These are phyloP conservation scores for Dactylellina cionopaga DNA, from an alignment of 2,329 filamentous ascomycete genomes.

Conservation along the genomic window DNA sequence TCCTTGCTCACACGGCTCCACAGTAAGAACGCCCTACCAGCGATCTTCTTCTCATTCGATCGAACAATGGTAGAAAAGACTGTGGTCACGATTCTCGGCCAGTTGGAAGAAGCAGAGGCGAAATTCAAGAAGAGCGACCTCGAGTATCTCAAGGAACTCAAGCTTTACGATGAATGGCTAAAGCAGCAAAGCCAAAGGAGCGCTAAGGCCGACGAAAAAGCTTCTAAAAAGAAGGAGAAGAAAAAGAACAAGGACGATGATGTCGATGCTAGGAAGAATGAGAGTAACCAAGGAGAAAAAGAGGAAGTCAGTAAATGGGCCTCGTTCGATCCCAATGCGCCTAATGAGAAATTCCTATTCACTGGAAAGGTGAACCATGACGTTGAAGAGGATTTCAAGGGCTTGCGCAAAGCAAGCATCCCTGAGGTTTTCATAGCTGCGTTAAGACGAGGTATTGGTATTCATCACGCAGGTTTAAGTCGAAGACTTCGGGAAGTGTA, in stretches of 20 bases:
- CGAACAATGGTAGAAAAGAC: constrained; percentile 70
- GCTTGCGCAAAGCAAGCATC: constrained; percentile 67
- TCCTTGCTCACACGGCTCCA: constrained; percentile 71
- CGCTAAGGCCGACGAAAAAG: constrained; percentile 7
- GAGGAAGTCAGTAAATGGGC: constrained; percentile 69
- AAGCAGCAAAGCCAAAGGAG: constrained; percentile 61
- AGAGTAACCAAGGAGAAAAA: constrained; percentile 58
- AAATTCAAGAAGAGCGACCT: constrained; percentile 68
- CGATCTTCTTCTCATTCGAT: constrained; percentile 81
- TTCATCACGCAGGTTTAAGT: constrained; percentile 84
- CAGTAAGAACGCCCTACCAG: constrained; percentile 73
- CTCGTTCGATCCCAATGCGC: constrained; percentile 74
- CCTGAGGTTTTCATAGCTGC: constrained; percentile 68
- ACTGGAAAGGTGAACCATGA: constrained; percentile 69
- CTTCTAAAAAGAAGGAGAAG: constrained; percentile 60
- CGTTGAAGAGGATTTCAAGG: constrained; percentile 67
- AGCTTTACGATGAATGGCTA: constrained; percentile 65
- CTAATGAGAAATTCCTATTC: constrained; percentile 73
- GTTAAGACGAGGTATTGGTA: constrained; percentile 74
- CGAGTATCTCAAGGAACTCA: constrained; percentile 70
- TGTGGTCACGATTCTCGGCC: constrained; percentile 62
- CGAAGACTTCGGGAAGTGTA: constrained; percentile 70
- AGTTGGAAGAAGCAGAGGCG: constrained; percentile 68
- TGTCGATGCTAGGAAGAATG: constrained; percentile 67
- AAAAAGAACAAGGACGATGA: constrained; percentile 63